Evolutionary conservation across 1,284 basidiomycete species (phyloP).

Genomic region (Inonotus obliquus): DNA sequence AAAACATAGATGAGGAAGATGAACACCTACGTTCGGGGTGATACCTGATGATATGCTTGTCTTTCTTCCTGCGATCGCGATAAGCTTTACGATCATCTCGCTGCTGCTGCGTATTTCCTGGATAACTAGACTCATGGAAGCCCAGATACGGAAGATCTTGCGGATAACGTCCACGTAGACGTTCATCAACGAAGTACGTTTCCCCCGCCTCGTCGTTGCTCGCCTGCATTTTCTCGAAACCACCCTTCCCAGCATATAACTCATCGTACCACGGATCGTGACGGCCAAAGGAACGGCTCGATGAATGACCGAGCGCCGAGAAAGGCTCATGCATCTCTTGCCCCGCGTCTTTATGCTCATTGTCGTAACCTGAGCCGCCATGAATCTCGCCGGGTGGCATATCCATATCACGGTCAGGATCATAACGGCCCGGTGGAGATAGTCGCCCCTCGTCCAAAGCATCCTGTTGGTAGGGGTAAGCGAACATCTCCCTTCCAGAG

Average conservation of each 20-base stretch:
- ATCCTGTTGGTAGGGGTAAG: neutral
- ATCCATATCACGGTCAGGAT: neutral
- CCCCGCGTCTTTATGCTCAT: neutral
- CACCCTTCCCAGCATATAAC: neutral
- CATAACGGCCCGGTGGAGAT: neutral
- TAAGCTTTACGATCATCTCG: constrained; percentile 11
- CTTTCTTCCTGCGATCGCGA: constrained; percentile 13
- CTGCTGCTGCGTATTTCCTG: no score
- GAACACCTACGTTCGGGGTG: constrained; percentile 12
- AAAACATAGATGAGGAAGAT: neutral
- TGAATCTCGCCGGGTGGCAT: neutral
- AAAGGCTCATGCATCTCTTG: neutral
- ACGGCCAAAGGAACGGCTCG: neutral
- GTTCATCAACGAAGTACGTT: constrained; percentile 16
- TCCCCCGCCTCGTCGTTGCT: constrained; percentile 15
- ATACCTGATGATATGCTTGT: constrained; percentile 13
- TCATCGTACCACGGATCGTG: constrained; percentile 6
- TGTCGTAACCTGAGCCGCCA: neutral
- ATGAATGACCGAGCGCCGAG: neutral
- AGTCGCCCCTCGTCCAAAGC: no score
- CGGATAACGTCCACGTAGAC: neutral
- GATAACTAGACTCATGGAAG: neutral
- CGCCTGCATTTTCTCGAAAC: constrained; percentile 7
- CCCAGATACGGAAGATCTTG: neutral
- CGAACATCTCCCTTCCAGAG: neutral